Conservation (phyloP, 257 asterid species). For the Plantago ovata region DNA sequence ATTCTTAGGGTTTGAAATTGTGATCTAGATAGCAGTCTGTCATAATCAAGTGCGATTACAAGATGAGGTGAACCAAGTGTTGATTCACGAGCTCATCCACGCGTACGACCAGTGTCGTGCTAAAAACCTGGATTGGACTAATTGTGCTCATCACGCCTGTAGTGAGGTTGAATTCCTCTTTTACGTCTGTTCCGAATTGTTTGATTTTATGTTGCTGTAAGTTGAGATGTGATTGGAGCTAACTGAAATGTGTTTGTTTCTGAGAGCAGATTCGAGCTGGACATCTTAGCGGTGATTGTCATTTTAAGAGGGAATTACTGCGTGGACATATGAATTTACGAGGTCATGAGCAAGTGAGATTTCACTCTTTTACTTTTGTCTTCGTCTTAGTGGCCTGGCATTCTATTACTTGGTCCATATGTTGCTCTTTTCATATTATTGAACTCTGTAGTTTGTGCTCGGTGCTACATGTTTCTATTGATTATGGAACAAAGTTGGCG, state of each 20-base stretch:
- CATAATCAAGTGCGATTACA: conserved; percentile 66
- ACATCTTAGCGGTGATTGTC: conserved; percentile 96
- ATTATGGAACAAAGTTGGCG: no score
- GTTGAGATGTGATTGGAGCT: neutral
- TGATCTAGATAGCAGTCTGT: conserved; percentile 55
- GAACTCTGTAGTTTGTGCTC: no score
- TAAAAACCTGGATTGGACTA: conserved; percentile 73
- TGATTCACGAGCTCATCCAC: conserved; percentile 94
- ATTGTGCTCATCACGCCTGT: conserved; percentile 92
- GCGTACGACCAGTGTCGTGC: conserved; percentile 91
- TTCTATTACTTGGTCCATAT: neutral
- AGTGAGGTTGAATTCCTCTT: conserved; percentile 53
- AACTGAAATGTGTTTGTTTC: conserved; percentile 6
- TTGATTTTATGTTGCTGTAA: neutral
- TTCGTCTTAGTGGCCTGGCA: no score
- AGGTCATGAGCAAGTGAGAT: conserved; percentile 78
- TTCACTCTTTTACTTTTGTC: neutral
- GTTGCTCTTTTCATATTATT: no score
- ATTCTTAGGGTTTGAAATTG: conserved; percentile 4
- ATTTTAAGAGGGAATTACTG: conserved; percentile 75
- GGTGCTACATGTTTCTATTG: no score
- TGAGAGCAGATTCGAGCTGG: conserved; percentile 70
- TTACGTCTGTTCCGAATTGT: neutral
- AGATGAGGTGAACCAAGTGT: conserved; percentile 88
- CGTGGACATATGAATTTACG: conserved; percentile 64